Evolutionary conservation across 495 filamentous ascomycete species (phyloP).

Genomic region (Trypethelium eluteriae): DNA sequence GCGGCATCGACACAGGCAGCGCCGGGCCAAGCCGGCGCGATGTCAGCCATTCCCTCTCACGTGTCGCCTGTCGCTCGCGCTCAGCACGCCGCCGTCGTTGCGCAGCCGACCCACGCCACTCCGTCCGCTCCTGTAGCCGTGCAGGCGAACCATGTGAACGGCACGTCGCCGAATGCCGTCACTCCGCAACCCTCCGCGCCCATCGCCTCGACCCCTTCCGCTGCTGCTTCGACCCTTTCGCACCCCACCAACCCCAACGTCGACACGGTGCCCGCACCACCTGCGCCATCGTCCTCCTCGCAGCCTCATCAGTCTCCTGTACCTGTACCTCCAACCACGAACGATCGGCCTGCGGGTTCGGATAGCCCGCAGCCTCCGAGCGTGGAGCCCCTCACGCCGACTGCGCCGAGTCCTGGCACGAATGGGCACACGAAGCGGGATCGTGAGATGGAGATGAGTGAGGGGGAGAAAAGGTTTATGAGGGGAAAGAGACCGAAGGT

Average conservation of each 20-base stretch:
- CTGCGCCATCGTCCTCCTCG: neutral
- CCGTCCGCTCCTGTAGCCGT: neutral
- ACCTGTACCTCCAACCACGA: neutral
- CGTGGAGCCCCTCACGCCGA: constrained; percentile 25
- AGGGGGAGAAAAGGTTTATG: no score
- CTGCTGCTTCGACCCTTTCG: neutral
- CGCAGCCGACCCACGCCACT: neutral
- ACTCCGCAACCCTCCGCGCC: neutral
- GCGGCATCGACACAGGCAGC: neutral
- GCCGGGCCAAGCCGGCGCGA: neutral
- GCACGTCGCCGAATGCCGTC: neutral
- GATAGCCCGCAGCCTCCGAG: constrained; percentile 14
- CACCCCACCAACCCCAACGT: no score
- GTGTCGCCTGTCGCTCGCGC: neutral
- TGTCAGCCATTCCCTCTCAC: neutral
- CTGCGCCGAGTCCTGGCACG: constrained; percentile 18
- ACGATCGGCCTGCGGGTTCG: neutral
- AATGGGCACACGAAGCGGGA: neutral
- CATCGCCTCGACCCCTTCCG: neutral
- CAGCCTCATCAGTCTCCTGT: no score
- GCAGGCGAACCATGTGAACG: neutral
- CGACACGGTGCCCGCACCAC: neutral
- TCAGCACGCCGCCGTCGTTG: neutral
- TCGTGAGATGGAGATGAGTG: neutral
- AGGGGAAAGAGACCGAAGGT: no score